A percentile compares a stretch with the other conserved stretches of the same genome.
Conservation (phyloP, 108 stramenopile genomes). For the Cyclotella kingstonii region DNA sequence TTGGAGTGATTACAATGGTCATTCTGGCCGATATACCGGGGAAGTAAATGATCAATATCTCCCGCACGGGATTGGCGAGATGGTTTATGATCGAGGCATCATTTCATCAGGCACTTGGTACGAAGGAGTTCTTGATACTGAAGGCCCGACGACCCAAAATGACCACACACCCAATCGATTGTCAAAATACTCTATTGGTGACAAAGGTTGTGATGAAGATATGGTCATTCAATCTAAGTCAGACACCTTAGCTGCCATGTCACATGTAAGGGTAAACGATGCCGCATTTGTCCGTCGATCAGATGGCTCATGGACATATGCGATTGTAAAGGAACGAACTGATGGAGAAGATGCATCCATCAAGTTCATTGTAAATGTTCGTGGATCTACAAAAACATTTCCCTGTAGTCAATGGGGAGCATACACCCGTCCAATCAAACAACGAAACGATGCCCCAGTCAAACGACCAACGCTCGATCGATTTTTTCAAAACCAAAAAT, state of each 20-base stretch:
- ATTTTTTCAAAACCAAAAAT: constrained; percentile 17
- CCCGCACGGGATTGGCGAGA: constrained; percentile 34
- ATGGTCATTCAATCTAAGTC: constrained; percentile 37
- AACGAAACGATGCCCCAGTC: constrained; percentile 2
- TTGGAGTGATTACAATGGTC: constrained; percentile 46
- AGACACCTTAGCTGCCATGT: constrained; percentile 25
- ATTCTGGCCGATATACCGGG: constrained; percentile 40
- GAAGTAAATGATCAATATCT: constrained; percentile 36
- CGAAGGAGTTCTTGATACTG: constrained; percentile 46
- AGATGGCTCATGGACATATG: constrained; percentile 48
- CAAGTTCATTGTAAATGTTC: constrained; percentile 37
- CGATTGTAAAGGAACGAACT: constrained; percentile 26
- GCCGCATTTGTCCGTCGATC: constrained; percentile 43
- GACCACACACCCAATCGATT: constrained; percentile 16
- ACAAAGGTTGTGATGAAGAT: constrained; percentile 37
- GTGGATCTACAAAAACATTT: constrained; percentile 40
- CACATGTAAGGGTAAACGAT: constrained; percentile 16
- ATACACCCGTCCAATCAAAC: constrained; percentile 24
- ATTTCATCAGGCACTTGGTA: constrained; percentile 42
- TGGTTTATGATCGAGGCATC: constrained; percentile 39
- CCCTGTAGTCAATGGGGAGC: constrained; percentile 36
- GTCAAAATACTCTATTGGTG: constrained; percentile 30
- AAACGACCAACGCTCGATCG: constrained; percentile 19
- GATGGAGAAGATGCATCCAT: constrained; percentile 26
- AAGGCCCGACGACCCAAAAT: constrained; percentile 18